These are phyloP conservation scores for Cercospora zeina DNA, from an alignment of 2,329 filamentous ascomycete genomes.

Conservation along the genomic window DNA sequence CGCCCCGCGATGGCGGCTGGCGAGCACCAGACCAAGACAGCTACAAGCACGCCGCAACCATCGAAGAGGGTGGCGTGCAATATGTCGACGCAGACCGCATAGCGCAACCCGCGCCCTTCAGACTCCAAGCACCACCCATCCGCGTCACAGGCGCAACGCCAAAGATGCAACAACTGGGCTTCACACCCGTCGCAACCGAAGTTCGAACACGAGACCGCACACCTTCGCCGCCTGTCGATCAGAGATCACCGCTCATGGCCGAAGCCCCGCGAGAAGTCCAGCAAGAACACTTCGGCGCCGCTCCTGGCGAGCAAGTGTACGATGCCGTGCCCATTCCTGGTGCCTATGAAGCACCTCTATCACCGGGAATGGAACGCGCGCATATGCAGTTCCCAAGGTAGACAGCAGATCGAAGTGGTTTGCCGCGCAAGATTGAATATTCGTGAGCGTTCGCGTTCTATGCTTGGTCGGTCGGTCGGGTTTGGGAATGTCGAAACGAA, in stretches of 20 bases:
- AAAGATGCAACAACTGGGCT: slow-evolving; percentile 63
- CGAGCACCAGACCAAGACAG: slow-evolving; percentile 45
- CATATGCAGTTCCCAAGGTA: slow-evolving; percentile 24
- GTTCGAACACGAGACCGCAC: slow-evolving; percentile 28
- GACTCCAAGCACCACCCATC: slow-evolving; percentile 79
- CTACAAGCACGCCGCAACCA: slow-evolving; percentile 43
- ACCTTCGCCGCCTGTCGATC: slow-evolving; percentile 39
- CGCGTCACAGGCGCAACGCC: slow-evolving; percentile 78
- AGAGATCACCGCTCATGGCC: slow-evolving; percentile 43
- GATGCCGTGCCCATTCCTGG: slow-evolving; percentile 85
- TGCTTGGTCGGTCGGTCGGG: not conserved
- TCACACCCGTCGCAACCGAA: slow-evolving; percentile 51
- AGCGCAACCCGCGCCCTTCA: slow-evolving; percentile 62
- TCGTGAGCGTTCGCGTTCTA: slow-evolving; percentile 12
- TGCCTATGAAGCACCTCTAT: slow-evolving; percentile 59
- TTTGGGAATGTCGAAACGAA: slow-evolving; percentile 17
- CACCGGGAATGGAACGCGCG: slow-evolving; percentile 26
- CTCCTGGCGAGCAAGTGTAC: slow-evolving; percentile 80
- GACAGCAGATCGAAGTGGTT: not conserved
- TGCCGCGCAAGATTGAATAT: not conserved
- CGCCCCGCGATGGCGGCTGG: slow-evolving; percentile 58
- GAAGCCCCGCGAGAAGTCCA: slow-evolving; percentile 48
- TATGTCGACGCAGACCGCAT: slow-evolving; percentile 61
- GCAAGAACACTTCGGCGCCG: slow-evolving; percentile 66
- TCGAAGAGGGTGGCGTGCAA: slow-evolving; percentile 52